Evolutionary conservation across 2,329 filamentous ascomycete genomes (phyloP), one percentile per base, ranked within the genome.

Genomic region (Fusarium drepaniforme): DNA sequence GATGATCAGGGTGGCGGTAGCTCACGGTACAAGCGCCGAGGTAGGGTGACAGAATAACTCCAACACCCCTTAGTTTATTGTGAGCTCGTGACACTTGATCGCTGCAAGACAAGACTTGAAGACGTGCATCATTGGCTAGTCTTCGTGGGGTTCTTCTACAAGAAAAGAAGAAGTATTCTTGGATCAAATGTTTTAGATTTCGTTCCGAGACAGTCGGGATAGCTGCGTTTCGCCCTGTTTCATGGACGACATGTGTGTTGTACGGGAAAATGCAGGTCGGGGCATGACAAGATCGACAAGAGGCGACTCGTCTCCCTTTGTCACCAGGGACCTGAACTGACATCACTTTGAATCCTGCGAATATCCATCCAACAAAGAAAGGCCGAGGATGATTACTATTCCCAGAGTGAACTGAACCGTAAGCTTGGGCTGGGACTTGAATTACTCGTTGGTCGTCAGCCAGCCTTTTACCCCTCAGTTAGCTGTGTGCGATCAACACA

Each of bases 1-100:
- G 73, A 51, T 75, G 73, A 75, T 75, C 73, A 68, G 42, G 70
- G 73, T 75, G 73, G 73, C 70, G 73, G 63, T 40, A 42, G 46
- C 49, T 18, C 6, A 11, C 4, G 49, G 69, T 75, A 75, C 73
- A 57, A 61, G 38, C 18, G 37, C 1, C 18, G 15, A 33, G 8
- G 1, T 0, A 1, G 61, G 53, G 3, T 13, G 70, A 75, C 67
- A 75, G 33, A 75, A 75, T 74, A 75, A 75, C 11, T 0, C 0
- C 3, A 3, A 21, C 70, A 65, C 8, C 49, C 33, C 33, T 8
- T 15, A 18, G n/a, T 30, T 25, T 25, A 63, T 60, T 73, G 46
- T 49, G 51, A 49, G 57, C 56, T 46, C 46, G 60, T 67, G 66
- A 57, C 38, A 21, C 51, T 25, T 56, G 49, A 11, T 33, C 49